Evolutionary conservation across 257 asterid genomes (phyloP).

Genomic region (Solanum pimpinellifolium): DNA sequence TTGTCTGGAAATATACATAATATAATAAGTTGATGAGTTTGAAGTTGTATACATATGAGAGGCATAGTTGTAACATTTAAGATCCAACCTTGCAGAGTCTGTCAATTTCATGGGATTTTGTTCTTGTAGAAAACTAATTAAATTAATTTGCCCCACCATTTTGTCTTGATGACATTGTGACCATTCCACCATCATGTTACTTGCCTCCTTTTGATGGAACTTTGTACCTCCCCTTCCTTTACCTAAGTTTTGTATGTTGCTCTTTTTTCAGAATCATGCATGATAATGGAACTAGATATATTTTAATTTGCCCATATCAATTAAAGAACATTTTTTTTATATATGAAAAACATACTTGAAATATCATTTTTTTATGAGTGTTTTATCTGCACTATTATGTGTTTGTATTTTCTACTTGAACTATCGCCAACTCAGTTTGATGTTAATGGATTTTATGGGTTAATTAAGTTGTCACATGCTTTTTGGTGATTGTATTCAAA

Average conservation of each 20-base stretch:
- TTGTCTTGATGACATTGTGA: constrained; percentile 9
- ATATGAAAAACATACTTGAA: too few species aligned
- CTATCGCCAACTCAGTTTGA: too few species aligned
- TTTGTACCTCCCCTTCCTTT: constrained; percentile 3
- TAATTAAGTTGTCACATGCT: too few species aligned
- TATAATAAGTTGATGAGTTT: neutral
- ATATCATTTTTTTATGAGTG: too few species aligned
- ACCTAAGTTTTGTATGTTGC: neutral
- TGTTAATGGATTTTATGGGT: neutral
- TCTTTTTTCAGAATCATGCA: neutral
- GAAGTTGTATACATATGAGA: neutral
- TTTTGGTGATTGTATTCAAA: too few species aligned
- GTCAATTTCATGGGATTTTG: constrained; percentile 16
- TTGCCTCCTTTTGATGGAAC: constrained; percentile 26
- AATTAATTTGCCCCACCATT: constrained; percentile 6
- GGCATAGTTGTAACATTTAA: neutral
- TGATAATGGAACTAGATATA: neutral
- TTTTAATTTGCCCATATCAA: neutral
- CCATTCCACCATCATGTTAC: constrained; percentile 28
- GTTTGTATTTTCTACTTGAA: neutral
- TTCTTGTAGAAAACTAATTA: neutral
- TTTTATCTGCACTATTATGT: too few species aligned
- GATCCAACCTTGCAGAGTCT: constrained; percentile 14
- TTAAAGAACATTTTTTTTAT: neutral
- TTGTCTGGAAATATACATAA: neutral